Conservation (phyloP, 1,139 yeast genomes). For the Taphrina deformans region DNA sequence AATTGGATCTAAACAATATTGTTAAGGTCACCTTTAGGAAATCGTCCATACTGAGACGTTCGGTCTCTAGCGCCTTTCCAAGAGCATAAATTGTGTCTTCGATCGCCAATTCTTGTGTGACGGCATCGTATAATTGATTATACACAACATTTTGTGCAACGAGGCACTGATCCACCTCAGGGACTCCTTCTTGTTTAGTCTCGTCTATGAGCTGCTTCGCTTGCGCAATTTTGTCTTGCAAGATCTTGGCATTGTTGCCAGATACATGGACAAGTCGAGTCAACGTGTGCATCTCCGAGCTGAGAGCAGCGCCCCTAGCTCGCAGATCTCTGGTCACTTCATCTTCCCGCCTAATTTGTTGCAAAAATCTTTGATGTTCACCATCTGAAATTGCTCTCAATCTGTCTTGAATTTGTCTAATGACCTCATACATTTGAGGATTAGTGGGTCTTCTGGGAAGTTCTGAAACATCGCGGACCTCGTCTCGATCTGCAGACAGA, state of each 20-base stretch:
- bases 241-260: background rate
- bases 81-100: conserved; percentile 66
- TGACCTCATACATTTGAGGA: background rate
- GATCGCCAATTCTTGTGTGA: conserved; percentile 66
- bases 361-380: background rate
- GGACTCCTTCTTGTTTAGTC: background rate
- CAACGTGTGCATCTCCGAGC: background rate
- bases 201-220: conserved; percentile 2
- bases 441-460: background rate
- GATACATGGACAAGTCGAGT: background rate
- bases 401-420: background rate
- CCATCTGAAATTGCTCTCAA: background rate
- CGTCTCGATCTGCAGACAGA: background rate
- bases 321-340: background rate
- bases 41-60: conserved; percentile 52
- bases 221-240: background rate
- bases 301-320: background rate
- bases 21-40: conserved; percentile 49
- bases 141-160: conserved; percentile 23
- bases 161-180: conserved; percentile 15
- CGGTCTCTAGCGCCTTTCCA: conserved; percentile 57
- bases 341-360: background rate
- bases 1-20: background rate
- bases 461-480: background rate
- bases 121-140: conserved; percentile 56